Base-by-base conservation (phyloP, 1,284 basidiomycete species). In the Acaromyces ingoldii region DNA sequence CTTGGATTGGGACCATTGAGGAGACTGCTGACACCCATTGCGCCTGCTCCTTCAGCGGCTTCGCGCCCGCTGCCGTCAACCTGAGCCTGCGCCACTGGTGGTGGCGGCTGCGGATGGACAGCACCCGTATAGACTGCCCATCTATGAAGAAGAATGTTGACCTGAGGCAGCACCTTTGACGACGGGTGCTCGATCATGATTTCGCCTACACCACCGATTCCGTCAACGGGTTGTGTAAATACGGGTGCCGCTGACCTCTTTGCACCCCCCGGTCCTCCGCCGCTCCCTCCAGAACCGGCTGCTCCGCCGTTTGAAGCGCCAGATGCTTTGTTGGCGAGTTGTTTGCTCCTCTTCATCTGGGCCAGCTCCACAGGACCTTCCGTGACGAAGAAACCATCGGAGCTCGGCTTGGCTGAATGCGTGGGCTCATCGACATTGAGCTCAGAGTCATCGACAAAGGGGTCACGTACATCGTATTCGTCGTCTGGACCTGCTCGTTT, bases 361-460 rank as follows among this genome's bases (percentile, higher is more conserved):
- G 57, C 64, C 9, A 74, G 62, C 47, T 76, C 74, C 28, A 77
- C 64, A n/a, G 52, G 44, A 6, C 76, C 76, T 22, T 55, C 37
- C 1, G 68, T 67, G 19, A 96, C 91, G 69, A 92, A 95, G 79
- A 92, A 96, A 0, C 92, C 92, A 65, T 89, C 85, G 66, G 92
- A 88, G 76, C 88, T 90, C 1, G 91, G 92, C 76, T 91, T 86
- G n/a, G 87, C 89, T 69, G 90, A 88, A 77, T 84, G 89, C 1
- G 87, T 90, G 1, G 91, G 85, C 70, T 92, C 86, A 77, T 96
- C 91, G 37, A 92, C 80, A 19, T 84, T 84, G 50, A 95, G 81
- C 74, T 98, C 92, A 0, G 90, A 90, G 77, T 98, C 93, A 79
- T 98, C 93, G 70, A 98, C 96, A 78, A 97, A 97, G 0, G 89